These are phyloP conservation scores for Nitzschia sp. DNA, from an alignment of 108 stramenopile genomes.

Conservation along the genomic window DNA sequence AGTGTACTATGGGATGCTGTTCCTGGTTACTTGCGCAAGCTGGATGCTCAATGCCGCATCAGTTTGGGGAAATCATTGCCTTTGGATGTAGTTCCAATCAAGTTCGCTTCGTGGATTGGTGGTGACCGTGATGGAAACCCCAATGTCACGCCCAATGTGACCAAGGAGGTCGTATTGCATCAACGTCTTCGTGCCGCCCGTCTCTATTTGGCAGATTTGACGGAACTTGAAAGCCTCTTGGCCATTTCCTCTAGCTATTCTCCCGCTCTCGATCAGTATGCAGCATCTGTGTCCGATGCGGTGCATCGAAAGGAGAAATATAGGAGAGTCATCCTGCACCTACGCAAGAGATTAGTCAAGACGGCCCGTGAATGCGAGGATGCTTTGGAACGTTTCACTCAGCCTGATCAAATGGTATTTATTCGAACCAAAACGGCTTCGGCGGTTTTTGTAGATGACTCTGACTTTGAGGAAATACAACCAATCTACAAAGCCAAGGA, in stretches of 20 bases:
- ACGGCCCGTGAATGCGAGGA: slow-evolving; percentile 71
- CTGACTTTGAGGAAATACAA: slow-evolving; percentile 62
- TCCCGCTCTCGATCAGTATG: slow-evolving; percentile 52
- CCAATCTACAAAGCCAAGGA: slow-evolving; percentile 67
- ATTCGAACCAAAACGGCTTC: slow-evolving; percentile 17
- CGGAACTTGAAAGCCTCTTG: slow-evolving; percentile 53
- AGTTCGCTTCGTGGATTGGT: slow-evolving; percentile 95
- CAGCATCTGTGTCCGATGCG: slow-evolving; percentile 40
- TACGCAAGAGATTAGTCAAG: slow-evolving; percentile 67
- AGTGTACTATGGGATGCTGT: slow-evolving; percentile 96
- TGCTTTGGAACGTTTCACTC: slow-evolving; percentile 31
- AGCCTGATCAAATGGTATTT: slow-evolving; percentile 27
- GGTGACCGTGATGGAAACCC: slow-evolving; percentile 95
- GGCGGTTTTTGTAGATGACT: slow-evolving; percentile 20
- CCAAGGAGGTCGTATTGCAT: slow-evolving; percentile 77
- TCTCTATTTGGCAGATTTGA: slow-evolving; percentile 78
- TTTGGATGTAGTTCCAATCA: slow-evolving; percentile 81
- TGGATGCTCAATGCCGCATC: slow-evolving; percentile 80
- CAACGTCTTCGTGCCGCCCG: slow-evolving; percentile 85
- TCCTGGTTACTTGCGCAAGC: slow-evolving; percentile 89
- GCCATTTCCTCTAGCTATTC: slow-evolving; percentile 78
- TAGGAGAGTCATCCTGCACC: slow-evolving; percentile 79
- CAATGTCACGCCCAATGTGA: slow-evolving; percentile 91
- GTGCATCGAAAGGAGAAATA: slow-evolving; percentile 69
- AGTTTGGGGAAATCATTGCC: slow-evolving; percentile 80